Evolutionary conservation across 345 rosid species (phyloP).

Genomic region (Alliaria petiolata): DNA sequence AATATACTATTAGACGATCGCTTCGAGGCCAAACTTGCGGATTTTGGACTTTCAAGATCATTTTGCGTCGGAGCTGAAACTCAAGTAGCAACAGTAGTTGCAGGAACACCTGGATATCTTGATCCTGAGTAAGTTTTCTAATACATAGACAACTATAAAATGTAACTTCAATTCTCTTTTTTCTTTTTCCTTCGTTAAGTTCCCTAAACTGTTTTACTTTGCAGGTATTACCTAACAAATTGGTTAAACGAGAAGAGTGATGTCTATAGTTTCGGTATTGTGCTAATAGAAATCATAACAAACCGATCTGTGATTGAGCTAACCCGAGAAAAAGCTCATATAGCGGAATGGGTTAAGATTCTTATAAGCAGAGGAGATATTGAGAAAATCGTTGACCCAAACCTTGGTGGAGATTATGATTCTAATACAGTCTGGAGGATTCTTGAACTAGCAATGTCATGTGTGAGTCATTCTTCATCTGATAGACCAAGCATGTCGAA

Average conservation of each 20-base stretch:
- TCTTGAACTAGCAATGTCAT: conserved; percentile 29
- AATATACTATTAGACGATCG: conserved; percentile 40
- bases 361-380: conserved; percentile 16
- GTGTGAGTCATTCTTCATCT: conserved; percentile 19
- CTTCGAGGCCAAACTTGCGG: conserved; percentile 42
- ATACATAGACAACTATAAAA: not conserved
- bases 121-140: conserved; percentile 40
- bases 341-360: conserved; percentile 25
- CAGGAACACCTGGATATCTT: conserved; percentile 39
- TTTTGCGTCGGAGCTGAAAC: conserved; percentile 27
- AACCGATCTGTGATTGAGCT: conserved; percentile 23
- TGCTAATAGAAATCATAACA: conserved; percentile 45
- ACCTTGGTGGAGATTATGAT: conserved; percentile 20
- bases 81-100: conserved; percentile 27
- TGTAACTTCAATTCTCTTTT: not conserved
- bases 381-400: conserved; percentile 14
- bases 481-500: conserved; percentile 32
- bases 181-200: not conserved
- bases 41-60: conserved; percentile 47
- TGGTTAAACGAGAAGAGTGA: conserved; percentile 43
- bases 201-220: not conserved
- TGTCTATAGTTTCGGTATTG: conserved; percentile 43
- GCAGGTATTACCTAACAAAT: conserved; percentile 37
- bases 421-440: conserved; percentile 20
- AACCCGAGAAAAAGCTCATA: conserved; percentile 16